Base-by-base conservation (phyloP, 2,329 filamentous ascomycete species). In the Salinomyces thailandicus region DNA sequence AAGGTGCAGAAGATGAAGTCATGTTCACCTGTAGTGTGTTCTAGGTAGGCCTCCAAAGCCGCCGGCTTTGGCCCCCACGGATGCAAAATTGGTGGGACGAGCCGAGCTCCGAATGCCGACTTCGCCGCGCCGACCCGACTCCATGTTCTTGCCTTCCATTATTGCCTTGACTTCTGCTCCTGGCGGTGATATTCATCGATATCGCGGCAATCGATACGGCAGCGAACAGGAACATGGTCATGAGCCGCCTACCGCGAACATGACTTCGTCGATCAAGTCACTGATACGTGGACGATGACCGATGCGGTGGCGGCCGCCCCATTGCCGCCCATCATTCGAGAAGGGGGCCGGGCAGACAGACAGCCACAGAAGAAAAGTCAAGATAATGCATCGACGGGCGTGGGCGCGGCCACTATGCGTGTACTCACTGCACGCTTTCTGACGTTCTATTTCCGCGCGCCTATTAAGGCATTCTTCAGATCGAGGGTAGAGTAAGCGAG, bases 391-490 rank as follows among this genome's bases (percentile, higher is more conserved):
- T 70, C 72, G 9, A 79, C 75, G 12, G 86, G 83, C 32, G 82
- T 84, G n/a, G 86, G 84, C 15, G 86, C 86, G 4, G 86, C 86
- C 15, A 77, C 84, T 27, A 82, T 86, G 45, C 81, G 87, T 31
- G 87, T 86, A 18, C 60, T 94, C 44, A 87, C 81, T 50, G 81
- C 85, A 5, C 82, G 93, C 55, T 69, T 85, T 51, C 73, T 94
- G 37, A 80, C 85, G 16, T 94, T 94, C 52, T 95, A 93, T 63
- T 95, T 94, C 57, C 73, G 86, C 38, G 85, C 85, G 0, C 87
- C 87, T 1, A 82, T 86, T 36, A 94, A 94, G 62, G 83, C 86
- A 12, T 95, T 95, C 58, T 93, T 95, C 62, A 76, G 85, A 43
- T 87, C 84, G 1, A 70, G 87, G 40, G 85, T 95, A 45, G 87